Percentiles rank a stretch among this genome's conserved stretches.
Conservation (phyloP, 148 eudicot genomes). For the Gaultheria prostrata region DNA sequence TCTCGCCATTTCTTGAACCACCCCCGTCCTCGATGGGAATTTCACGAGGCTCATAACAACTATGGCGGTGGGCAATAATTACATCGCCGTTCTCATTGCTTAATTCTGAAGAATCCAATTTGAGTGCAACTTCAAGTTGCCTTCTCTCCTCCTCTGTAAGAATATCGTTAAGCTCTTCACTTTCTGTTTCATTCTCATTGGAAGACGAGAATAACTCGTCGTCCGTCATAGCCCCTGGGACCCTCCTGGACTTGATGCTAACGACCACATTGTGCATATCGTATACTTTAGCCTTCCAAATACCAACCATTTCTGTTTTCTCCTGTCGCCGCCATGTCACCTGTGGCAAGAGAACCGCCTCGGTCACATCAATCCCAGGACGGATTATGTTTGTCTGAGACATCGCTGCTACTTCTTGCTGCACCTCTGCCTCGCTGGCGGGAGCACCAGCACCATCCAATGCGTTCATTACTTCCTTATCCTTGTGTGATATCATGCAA, state of each 20-base stretch:
- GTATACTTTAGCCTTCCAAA: constrained; percentile 84
- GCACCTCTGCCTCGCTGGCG: constrained; percentile 68
- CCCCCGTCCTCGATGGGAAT: constrained; percentile 51
- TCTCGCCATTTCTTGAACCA: constrained; percentile 35
- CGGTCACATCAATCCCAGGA: constrained; percentile 87
- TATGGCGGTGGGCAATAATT: constrained; percentile 49
- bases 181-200: constrained; percentile 62
- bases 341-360: constrained; percentile 84
- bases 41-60: constrained; percentile 59
- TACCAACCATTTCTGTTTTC: constrained; percentile 73
- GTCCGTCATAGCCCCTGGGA: constrained; percentile 88
- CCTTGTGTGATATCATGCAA: constrained; percentile 73
- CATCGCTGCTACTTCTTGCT: constrained; percentile 74
- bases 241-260: constrained; percentile 83
- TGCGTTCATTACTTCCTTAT: constrained; percentile 80
- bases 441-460: constrained; percentile 79
- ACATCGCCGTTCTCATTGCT: constrained; percentile 43
- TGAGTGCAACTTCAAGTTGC: constrained; percentile 83
- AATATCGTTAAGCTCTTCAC: constrained; percentile 62
- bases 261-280: constrained; percentile 91
- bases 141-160: constrained; percentile 75
- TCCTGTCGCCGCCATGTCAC: constrained; percentile 81
- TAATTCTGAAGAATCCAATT: constrained; percentile 51
- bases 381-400: constrained; percentile 81
- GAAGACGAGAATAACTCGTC: constrained; percentile 67